These are phyloP conservation scores for Ambrosiella beaveri DNA, from an alignment of 2,329 filamentous ascomycete species.

Conservation along the genomic window DNA sequence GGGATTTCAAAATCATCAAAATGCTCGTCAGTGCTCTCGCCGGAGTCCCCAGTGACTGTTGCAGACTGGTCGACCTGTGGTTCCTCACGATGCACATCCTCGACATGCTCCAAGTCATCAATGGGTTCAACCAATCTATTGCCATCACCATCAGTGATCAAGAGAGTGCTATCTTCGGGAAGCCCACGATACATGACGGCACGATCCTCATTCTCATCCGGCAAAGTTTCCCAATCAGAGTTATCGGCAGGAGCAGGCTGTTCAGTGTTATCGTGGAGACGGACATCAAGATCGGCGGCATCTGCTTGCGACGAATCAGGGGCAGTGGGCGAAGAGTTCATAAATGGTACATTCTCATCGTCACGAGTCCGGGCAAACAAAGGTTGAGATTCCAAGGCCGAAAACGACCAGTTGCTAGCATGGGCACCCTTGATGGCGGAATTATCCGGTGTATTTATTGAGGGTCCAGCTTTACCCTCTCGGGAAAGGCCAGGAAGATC, in stretches of 20 bases:
- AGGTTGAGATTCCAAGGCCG: conserved; percentile 9
- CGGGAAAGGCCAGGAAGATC: neutral
- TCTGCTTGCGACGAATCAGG: conserved; percentile 3
- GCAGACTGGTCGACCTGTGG: conserved; percentile 12
- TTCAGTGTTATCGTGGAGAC: neutral
- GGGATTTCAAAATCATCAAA: conserved; percentile 5
- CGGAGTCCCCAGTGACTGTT: neutral
- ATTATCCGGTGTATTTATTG: neutral
- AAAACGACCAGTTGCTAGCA: conserved; percentile 8
- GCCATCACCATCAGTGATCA: neutral
- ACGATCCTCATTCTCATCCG: conserved; percentile 2
- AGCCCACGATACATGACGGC: neutral
- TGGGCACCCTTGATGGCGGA: neutral
- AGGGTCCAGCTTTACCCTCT: neutral
- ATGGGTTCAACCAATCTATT: neutral
- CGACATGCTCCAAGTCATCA: conserved; percentile 9
- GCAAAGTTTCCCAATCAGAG: conserved; percentile 9
- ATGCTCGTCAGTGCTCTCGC: conserved; percentile 7
- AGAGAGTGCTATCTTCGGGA: neutral
- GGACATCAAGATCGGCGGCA: neutral
- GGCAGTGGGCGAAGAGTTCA: conserved; percentile 9
- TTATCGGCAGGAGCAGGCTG: neutral
- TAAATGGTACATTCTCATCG: conserved; percentile 7
- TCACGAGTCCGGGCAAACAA: conserved; percentile 10
- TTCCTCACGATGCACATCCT: conserved; percentile 8